Evolutionary conservation across 2,329 filamentous ascomycete genomes (phyloP), one percentile per base, ranked within the genome.

Genomic region (Lasiodiplodia hormozganensis): DNA sequence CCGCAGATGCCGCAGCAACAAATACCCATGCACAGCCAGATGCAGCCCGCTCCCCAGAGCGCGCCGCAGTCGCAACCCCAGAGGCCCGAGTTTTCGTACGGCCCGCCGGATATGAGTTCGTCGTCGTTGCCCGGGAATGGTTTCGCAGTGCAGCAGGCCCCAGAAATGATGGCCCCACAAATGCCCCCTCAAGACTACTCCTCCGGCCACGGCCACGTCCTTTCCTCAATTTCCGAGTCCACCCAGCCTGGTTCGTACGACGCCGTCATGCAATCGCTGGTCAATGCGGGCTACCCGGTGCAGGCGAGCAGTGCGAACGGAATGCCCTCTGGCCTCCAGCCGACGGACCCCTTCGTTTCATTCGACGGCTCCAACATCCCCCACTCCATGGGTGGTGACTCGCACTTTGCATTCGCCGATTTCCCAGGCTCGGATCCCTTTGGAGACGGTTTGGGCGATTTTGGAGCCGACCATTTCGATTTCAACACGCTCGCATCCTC

Each of bases 241-340:
- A 49, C 68, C 12, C 68, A 69, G 53, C 68, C 64, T 12, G 58
- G 53, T n/a, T 69, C 68, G 14, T 69, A 66, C 43, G 56, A 76
- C 62, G 76, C 74, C 47, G 74, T 80, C 65, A 78, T 79, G 76
- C 75, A 77, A 56, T 78, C 77, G 2, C 72, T 69, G 49, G 65
- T 62, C 31, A 68, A 76, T 18, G 71, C 75, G 21, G 66, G 68
- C 3, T 74, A 76, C 21, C 78, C 75, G 69, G 73, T 78, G 75
- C 76, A 78, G 11, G 38, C 40, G 10, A 72, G 74, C 58, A 69
- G 70, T 36, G 62, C 71, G 56, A 73, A 74, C 68, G 69, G 75
- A 7, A 70, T 75, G 28, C 49, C 57, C 3, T 18, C 31, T 16
- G 57, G 66, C 21, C 66, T 68, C 23, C 47, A 62, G 4, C 67